Base-by-base conservation (phyloP, 2,329 filamentous ascomycete species). In the Microcera coccophila region DNA sequence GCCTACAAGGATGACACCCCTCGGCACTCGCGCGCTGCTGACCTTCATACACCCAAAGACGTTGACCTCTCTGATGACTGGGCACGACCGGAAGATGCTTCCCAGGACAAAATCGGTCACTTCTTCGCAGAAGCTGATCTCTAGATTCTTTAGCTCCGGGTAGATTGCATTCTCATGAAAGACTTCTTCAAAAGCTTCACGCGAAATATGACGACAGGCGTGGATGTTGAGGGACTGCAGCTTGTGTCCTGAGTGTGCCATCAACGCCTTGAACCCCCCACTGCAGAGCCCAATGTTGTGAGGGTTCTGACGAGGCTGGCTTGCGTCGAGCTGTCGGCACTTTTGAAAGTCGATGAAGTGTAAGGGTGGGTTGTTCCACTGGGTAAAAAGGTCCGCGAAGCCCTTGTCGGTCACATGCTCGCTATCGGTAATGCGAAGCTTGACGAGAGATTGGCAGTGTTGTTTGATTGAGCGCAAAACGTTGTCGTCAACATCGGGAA, bases 361-460 rank as follows among this genome's bases (percentile, higher is more conserved):
- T 7, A 97, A 72, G 0, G 84, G 76, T 3, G 79, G 79, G 58
- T 95, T 95, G 7, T 67, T 57, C 90, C 90, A 95, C 47, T 73
- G 68, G 1, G 70, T 80, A 65, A 96, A 96, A 9, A 97, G 76
- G 2, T 73, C 67, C 2, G 72, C 76, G 50, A 90, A 91, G 3
- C 78, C 88, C 4, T 73, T 73, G 61, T 97, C 90, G 0, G 85
- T 90, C 67, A 86, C 84, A 10, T 72, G 65, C 54, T 85, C 78
- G 62, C 88, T 94, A 51, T 88, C 82, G 1, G 83, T 85, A 54
- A 97, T 80, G 38, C 90, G 85, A 15, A 97, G 75, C 61, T 96
- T 96, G 40, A 62, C 65, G 14, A 97, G 74, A 2, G 71, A 67
- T 5, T 67, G 73, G 64, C 90, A 95, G 29, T 81, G 73, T 5